Evolutionary conservation across 208 protist genomes (phyloP).

Genomic region (Crithidia mellificae): DNA sequence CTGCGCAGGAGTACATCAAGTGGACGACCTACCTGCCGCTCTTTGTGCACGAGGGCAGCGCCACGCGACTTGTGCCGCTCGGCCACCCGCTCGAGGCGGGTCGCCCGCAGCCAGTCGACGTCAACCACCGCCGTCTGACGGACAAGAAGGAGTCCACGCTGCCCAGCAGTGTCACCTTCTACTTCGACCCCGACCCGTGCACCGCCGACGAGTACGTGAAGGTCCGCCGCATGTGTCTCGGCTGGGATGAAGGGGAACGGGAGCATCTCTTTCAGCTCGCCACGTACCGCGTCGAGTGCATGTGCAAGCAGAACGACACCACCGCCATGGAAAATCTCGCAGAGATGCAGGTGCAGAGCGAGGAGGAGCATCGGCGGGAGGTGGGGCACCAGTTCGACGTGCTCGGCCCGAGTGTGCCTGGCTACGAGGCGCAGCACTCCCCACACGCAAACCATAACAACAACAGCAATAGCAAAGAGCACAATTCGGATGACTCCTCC

Average conservation of each 20-base stretch:
- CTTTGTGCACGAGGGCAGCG: slow-evolving; percentile 55
- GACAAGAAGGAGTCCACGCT: slow-evolving; percentile 30
- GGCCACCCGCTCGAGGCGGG: slow-evolving; percentile 47
- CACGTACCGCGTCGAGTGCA: not conserved
- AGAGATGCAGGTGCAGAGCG: slow-evolving; percentile 26
- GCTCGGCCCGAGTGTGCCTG: slow-evolving; percentile 6
- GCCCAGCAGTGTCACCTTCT: slow-evolving; percentile 25
- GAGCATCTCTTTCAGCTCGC: slow-evolving; percentile 30
- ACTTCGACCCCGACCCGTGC: slow-evolving; percentile 35
- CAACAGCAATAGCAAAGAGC: not conserved
- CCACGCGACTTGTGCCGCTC: slow-evolving; percentile 42
- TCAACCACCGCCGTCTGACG: slow-evolving; percentile 35
- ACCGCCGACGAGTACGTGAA: slow-evolving; percentile 32
- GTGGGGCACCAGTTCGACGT: slow-evolving; percentile 19
- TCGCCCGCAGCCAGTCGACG: slow-evolving; percentile 23
- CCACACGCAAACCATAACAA: not conserved
- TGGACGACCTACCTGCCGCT: slow-evolving; percentile 48
- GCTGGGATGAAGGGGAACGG: slow-evolving; percentile 62
- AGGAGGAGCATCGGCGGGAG: slow-evolving; percentile 16
- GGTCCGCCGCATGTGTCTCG: slow-evolving; percentile 33
- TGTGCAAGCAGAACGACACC: slow-evolving; percentile 16
- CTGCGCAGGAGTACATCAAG: slow-evolving; percentile 39
- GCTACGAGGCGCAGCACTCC: slow-evolving; percentile 12
- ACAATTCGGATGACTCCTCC: not conserved
- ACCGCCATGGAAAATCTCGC: slow-evolving; percentile 16